Conservation (phyloP, 2,329 filamentous ascomycete species). For the Ophiostoma sp. region DNA sequence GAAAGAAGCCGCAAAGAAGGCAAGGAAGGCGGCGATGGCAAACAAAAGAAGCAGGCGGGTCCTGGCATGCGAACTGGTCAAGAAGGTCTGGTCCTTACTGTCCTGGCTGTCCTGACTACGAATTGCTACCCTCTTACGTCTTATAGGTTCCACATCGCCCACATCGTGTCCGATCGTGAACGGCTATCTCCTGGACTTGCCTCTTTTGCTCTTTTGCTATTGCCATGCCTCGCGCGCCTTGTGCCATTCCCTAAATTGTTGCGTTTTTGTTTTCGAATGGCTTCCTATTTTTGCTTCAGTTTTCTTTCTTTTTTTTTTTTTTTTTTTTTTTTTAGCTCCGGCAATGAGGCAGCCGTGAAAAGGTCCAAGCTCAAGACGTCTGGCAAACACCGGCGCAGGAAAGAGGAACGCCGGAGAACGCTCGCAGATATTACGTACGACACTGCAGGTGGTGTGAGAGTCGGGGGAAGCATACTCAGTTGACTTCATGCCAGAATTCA, state of each 20-base stretch:
- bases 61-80: background rate
- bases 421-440: constrained; percentile 14
- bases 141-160: background rate
- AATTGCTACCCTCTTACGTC: background rate
- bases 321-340: background rate
- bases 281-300: background rate
- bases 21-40: background rate
- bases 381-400: background rate
- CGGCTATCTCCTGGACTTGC: background rate
- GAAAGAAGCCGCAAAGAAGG: background rate
- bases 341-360: background rate
- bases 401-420: background rate
- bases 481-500: background rate
- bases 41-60: background rate
- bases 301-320: background rate
- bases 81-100: background rate
- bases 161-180: background rate
- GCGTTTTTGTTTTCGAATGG: background rate
- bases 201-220: background rate
- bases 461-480: background rate
- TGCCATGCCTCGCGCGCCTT: background rate
- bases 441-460: background rate
- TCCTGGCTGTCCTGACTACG: background rate
- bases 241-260: background rate
- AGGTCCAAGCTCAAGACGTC: background rate